Evolutionary conservation across 495 filamentous ascomycete genomes (phyloP).

Genomic region (Daldinia childiae): DNA sequence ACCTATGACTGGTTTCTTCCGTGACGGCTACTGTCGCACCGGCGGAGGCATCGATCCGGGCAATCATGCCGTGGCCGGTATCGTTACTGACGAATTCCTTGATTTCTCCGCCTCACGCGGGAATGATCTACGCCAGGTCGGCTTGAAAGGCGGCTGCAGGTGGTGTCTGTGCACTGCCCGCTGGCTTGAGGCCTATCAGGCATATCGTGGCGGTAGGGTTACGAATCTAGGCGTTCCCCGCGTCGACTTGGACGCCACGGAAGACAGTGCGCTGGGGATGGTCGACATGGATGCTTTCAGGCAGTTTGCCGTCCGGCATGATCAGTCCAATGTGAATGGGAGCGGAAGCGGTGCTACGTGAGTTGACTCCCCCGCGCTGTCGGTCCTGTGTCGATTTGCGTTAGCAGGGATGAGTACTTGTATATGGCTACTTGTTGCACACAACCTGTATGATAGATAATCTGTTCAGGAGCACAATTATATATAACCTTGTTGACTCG

Average conservation of each 20-base stretch:
- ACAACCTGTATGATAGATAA: neutral
- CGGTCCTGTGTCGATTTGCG: neutral
- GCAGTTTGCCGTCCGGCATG: constrained; percentile 53
- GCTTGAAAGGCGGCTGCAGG: constrained; percentile 64
- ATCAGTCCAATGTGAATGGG: constrained; percentile 30
- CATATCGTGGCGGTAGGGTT: constrained; percentile 46
- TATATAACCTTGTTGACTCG: neutral
- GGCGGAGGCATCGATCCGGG: constrained; percentile 54
- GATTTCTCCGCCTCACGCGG: constrained; percentile 65
- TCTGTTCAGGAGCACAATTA: neutral
- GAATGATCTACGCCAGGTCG: constrained; percentile 64
- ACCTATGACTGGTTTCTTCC: constrained; percentile 68
- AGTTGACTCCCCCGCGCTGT: neutral
- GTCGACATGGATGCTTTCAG: constrained; percentile 56
- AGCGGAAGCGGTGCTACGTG: constrained; percentile 7
- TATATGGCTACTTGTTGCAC: neutral
- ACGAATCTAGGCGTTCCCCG: constrained; percentile 48
- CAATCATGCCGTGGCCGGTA: constrained; percentile 62
- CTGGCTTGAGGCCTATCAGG: constrained; percentile 63
- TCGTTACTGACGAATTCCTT: constrained; percentile 68
- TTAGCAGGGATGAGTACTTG: neutral
- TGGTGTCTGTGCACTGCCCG: constrained; percentile 67
- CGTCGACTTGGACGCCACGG: constrained; percentile 59
- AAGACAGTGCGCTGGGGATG: constrained; percentile 57
- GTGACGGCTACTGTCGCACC: constrained; percentile 68